Evolutionary conservation across 768 basidiomycete species (phyloP), one percentile per base, ranked within the genome.

Genomic region (Boletus reticulatus): DNA sequence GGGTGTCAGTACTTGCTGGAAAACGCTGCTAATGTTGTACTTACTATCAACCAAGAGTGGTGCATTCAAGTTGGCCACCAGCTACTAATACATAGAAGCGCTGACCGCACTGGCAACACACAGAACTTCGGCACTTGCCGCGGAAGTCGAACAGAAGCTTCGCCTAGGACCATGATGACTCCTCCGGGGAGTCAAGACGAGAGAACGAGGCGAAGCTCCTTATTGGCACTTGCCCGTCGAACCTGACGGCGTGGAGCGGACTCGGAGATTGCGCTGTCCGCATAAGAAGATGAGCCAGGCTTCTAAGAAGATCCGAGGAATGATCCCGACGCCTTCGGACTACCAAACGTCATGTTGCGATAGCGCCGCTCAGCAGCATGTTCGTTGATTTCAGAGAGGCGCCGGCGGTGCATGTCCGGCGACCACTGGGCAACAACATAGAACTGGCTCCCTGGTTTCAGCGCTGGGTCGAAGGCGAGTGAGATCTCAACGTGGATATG

Each of bases 271-370:
- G 58, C 53, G 50, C 44, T 48, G 24, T 41, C 17, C 39, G 20
- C 36, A 16, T 43, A 43, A 43, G 57, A 65, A 66, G 56, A 24
- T 29, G 43, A 42, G 24, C 34, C 34, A 68, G 41, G 9, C 29
- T 29, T 29, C 29, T 29, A 55, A 48, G 64, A 68, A 68, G 53
- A 8, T 22, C 13, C 24, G 41, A 52, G 39, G 49, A 43, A 16
- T 42, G 53, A 63, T 66, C 48, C 61, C 64, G 61, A 61, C 39
- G 27, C 53, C 53, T 57, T 56, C 61, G 67, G 66, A 36, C 55
- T 39, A 48, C 36, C 39, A 34, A 39, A 45, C 39, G 43, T 34
- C 54, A 16, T 20, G 22, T 49, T 50, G 55, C 42, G 29, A 34
- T 19, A 29, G 24, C 45, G 43, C 56, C 32, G n/a, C 48, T 36